Percentiles rank a stretch among this genome's conserved stretches.
Conservation (phyloP, 257 asterid genomes). For the Gentiana macrophylla region DNA sequence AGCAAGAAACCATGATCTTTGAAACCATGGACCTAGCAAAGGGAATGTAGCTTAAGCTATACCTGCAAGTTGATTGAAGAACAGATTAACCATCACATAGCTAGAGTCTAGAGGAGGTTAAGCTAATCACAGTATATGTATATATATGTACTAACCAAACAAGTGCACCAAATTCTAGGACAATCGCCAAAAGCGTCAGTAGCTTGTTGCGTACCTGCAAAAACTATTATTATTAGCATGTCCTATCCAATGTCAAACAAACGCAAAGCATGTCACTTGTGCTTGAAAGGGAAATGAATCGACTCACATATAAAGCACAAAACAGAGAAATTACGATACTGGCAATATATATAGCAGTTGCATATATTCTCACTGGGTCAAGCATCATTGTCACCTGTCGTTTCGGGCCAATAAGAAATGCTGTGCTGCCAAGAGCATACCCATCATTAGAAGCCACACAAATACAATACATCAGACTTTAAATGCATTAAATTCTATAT, state of each 20-base stretch:
- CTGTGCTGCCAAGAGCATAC: conserved; percentile 85
- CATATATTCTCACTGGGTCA: conserved; percentile 90
- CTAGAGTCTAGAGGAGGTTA: no score
- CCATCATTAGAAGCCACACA: conserved; percentile 20
- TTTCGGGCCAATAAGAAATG: conserved; percentile 94
- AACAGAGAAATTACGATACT: conserved; percentile 85
- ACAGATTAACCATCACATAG: no score
- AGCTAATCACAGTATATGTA: not conserved
- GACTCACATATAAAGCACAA: conserved; percentile 90
- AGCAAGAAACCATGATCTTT: conserved; percentile 70
- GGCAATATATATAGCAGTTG: conserved; percentile 90
- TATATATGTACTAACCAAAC: conserved; percentile 43
- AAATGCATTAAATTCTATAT: not conserved
- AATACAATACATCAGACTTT: not conserved
- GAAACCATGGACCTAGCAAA: conserved; percentile 97
- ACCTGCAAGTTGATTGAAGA: conserved; percentile 46
- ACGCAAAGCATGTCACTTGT: conserved; percentile 2
- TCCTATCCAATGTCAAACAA: conserved; percentile 3
- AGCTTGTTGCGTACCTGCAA: conserved; percentile 78
- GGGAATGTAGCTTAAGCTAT: conserved; percentile 93
- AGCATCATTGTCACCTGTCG: conserved; percentile 95
- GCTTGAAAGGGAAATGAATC: conserved; percentile 14
- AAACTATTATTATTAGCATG: not conserved
- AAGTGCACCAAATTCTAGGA: conserved; percentile 88
- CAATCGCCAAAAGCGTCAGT: conserved; percentile 67